These are phyloP conservation scores for Stellera chamaejasme DNA, from an alignment of 345 rosid species.

Conservation along the genomic window DNA sequence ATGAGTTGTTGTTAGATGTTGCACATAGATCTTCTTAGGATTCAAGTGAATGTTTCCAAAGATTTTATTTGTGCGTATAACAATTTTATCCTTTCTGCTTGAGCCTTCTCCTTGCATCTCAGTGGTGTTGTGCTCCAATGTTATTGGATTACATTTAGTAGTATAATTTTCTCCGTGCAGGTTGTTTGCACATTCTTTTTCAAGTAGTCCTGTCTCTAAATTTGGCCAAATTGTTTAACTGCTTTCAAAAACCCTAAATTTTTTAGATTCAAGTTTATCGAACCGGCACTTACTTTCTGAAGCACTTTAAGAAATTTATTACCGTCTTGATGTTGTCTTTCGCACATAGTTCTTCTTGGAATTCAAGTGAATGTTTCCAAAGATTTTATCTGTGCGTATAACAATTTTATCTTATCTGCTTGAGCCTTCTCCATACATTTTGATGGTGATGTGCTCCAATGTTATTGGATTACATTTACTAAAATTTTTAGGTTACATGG, in stretches of 20 bases:
- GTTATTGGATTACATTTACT: slow-evolving; percentile 1
- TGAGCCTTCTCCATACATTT: slow-evolving; percentile 9
- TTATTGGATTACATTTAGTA: slow-evolving; percentile 8
- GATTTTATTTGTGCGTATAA: slow-evolving; percentile 8
- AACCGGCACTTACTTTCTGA: too few species aligned
- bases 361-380: not conserved
- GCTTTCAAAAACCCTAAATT: too few species aligned
- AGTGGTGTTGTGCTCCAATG: slow-evolving; percentile 13
- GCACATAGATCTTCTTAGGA: slow-evolving; percentile 10
- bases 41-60: slow-evolving; percentile 1
- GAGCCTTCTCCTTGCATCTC: slow-evolving; percentile 7
- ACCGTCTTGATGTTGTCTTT: too few species aligned
- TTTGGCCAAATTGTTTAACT: too few species aligned
- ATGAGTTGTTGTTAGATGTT: not conserved
- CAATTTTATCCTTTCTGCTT: slow-evolving; percentile 11
- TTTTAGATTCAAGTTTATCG: too few species aligned
- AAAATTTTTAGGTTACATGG: too few species aligned
- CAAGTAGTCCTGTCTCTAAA: too few species aligned
- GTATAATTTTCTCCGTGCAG: too few species aligned
- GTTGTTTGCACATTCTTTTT: too few species aligned
- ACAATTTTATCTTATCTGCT: slow-evolving; percentile 9
- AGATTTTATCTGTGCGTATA: slow-evolving; percentile 9
- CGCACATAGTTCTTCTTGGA: not conserved
- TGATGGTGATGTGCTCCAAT: slow-evolving; percentile 12
- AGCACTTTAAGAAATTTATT: too few species aligned